Evolutionary conservation across 768 basidiomycete species (phyloP), one percentile per base, ranked within the genome.

Genomic region (Naganishia vaughanmartiniae): DNA sequence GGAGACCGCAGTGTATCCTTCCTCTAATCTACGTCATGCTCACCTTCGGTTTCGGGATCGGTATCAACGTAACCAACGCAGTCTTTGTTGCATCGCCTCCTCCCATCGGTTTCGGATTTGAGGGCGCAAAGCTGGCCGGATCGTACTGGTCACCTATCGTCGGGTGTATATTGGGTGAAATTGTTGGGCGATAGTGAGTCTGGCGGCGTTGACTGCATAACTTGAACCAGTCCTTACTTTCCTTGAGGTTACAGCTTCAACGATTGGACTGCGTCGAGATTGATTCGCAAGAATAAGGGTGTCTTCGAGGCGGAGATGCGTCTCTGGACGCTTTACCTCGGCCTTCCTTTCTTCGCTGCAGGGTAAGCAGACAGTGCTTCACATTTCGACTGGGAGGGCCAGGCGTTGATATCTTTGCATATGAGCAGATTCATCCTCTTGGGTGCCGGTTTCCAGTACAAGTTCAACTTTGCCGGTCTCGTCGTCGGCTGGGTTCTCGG

Each of bases 401-500:
- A 11, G 17, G 6, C 12, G 12, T 15, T 42, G 14, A 42, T 15
- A 42, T 42, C 15, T 15, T 15, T 26, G 4, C 31, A 86, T 76
- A 81, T 89, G 58, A 85, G 83, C 54, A 88, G 88, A 4, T 88
- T 88, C 74, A 81, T 88, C 46, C 77, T 85, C 0, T 82, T 89
- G 5, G 88, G 88, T 6, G 85, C 84, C 0, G 79, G 85, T 4
- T 78, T 88, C 58, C 83, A 88, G 78, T 84, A 72, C 53, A 75
- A 77, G 57, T 66, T 77, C 17, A 71, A 68, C 30, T 54, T 76
- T 34, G 77, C 69, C 0, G 78, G 84, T 1, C 75, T 89, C 31
- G 83, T 89, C 65, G 85, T 89, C 80, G 88, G 88, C 19, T 89
- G 89, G 89, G 87, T 86, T 12, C 85, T 89, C 66, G 84, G 57